Conservation (phyloP, 2,329 filamentous ascomycete genomes). For the Scortechinia acanthostroma region DNA sequence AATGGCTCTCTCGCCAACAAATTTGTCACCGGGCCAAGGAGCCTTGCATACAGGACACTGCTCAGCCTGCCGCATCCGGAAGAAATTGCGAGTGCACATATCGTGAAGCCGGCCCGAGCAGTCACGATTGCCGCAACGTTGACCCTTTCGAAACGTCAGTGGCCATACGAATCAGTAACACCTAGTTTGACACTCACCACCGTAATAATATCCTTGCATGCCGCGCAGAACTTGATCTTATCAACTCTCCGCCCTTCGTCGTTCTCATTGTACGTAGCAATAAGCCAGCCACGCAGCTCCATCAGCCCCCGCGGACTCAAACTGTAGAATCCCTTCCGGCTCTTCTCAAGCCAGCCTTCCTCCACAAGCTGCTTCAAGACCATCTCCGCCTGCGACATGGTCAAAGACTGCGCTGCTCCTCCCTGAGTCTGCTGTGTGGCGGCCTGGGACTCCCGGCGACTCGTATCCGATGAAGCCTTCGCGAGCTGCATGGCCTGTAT, state of each 20-base stretch:
- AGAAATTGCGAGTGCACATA: constrained; percentile 43
- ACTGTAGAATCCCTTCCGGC: constrained; percentile 38
- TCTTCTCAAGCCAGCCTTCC: constrained; percentile 53
- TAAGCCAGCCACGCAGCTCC: constrained; percentile 54
- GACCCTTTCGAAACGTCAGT: constrained; percentile 21
- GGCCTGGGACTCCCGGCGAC: constrained; percentile 10
- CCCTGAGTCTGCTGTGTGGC: constrained; percentile 11
- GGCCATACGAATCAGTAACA: background rate
- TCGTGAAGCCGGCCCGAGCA: constrained; percentile 47
- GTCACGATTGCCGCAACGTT: constrained; percentile 41
- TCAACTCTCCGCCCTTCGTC: constrained; percentile 12
- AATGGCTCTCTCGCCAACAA: constrained; percentile 9
- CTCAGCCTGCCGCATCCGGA: constrained; percentile 38
- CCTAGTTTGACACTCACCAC: constrained; percentile 12
- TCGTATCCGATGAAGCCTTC: constrained; percentile 4
- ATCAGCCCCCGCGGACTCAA: constrained; percentile 53
- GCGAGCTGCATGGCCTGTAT: constrained; percentile 45
- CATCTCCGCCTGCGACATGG: constrained; percentile 46
- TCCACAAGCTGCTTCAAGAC: constrained; percentile 42
- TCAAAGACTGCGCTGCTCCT: constrained; percentile 29
- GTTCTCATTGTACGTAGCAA: constrained; percentile 53
- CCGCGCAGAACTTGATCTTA: constrained; percentile 53
- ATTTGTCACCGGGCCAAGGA: constrained; percentile 7
- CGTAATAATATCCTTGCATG: constrained; percentile 59
- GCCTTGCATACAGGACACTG: constrained; percentile 3